Base-by-base conservation (phyloP, 305 asterid genomes). In the Solanum chacoense region DNA sequence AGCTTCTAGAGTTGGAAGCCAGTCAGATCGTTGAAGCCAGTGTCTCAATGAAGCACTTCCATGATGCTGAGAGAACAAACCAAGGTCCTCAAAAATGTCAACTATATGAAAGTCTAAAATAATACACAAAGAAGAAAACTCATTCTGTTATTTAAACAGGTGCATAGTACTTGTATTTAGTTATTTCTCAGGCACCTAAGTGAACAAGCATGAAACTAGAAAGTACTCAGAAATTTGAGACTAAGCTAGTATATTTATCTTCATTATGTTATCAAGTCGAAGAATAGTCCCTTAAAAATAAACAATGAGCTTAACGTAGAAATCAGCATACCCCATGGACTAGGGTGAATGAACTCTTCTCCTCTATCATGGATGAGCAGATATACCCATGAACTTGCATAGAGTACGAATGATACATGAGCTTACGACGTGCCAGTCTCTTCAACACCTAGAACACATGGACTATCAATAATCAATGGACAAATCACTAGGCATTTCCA, bases 1-100 rank as follows among this genome's bases (percentile, higher is more conserved):
- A 76, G 98, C 98, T 93, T 97, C 98, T 89, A 97, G 86, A 79
- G 98, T 94, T 73, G 98, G 98, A 91, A 97, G 97, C 99, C 99
- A 97, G 91, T 97, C 98, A 88, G 98, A 94, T 65, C 93, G 98
- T 90, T 94, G 98, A 93, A 97, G 96, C 98, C 98, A 97, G 92
- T 96, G 99, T 87, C 98, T 96, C 93, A 97, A 92, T 84, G 99
- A 97, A 88, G 92, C 94, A 93, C 98, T 94, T 76, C 98, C 99
- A 88, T 97, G 99, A 92, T 93, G 94, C 99, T 96, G 97, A 63
- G 87, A 84, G 87, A 84, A 84, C 18, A 84, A 84, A 59, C 75
- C 87, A 84, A 84, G 87, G 50, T 55, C 87, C 87, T 55, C 75
- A 84, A 55, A 37, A 29, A 84, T 59, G 87, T 55, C 74, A 84